Evolutionary conservation across 2,329 filamentous ascomycete genomes (phyloP), one percentile per base, ranked within the genome.

Genomic region (Trichoderma asperellum): DNA sequence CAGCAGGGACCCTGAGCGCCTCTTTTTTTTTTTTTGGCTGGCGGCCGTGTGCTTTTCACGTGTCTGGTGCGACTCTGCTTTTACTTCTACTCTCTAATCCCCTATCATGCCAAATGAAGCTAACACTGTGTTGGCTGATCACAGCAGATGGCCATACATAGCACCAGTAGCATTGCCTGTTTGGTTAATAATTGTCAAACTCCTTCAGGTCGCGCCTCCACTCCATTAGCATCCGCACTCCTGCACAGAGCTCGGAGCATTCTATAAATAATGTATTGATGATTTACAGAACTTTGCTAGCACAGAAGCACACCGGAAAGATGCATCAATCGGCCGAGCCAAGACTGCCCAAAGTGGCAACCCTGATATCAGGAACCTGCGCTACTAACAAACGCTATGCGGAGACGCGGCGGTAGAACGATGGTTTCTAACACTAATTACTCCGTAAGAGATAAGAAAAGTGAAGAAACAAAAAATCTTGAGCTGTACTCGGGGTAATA

Each of bases 181-280:
- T 55, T 16, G 2, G 47, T 43, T n/a, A 49, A 34, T 16, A 49
- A 49, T 21, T 27, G 29, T 7, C 47, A 53, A 6, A 64, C 34
- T 65, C 53, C 62, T 55, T 55, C 62, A 43, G 52, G 49, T 55
- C 11, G 24, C 34, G 37, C 62, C 52, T 57, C 62, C 62, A 57
- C 59, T 6, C 53, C 62, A 34, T 56, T 40, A n/a, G 34, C 62
- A 65, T 34, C 62, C 52, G 62, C 52, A 24, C 34, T 32, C 35
- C 35, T 55, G 14, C 34, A 32, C 61, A 24, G 61, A 56, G 43
- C 34, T 18, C 34, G 43, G 34, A 32, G 47, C 12, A 49, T 49
- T 49, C 47, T 49, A 49, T 49, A 49, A 49, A 49, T 49, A 24
- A 49, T 49, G 47, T 24, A 24, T 24, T 24, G 18, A n/a, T 43